A percentile compares a stretch with the other conserved stretches of the same genome.
Conservation (phyloP, 148 eudicot genomes). For the Persicaria maculosa region DNA sequence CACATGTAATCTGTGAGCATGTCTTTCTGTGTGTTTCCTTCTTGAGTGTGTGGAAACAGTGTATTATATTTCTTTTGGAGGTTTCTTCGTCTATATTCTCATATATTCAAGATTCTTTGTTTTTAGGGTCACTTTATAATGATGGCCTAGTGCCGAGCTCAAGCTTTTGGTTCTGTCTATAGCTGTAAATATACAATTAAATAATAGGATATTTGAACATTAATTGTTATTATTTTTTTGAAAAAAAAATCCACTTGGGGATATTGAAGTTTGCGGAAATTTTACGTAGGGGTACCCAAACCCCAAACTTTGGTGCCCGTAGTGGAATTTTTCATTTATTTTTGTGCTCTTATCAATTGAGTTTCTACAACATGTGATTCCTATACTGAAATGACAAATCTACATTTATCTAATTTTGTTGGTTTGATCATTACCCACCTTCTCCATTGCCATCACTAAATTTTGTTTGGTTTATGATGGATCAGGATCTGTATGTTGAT, state of each 20-base stretch:
- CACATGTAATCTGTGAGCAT: background rate
- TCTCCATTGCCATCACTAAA: background rate
- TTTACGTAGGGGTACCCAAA: too few species aligned
- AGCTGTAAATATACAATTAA: too few species aligned
- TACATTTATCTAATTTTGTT: background rate
- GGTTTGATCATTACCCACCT: background rate
- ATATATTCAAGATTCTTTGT: background rate
- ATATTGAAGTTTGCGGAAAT: too few species aligned
- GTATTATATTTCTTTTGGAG: background rate
- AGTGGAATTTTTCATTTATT: too few species aligned
- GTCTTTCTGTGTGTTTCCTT: background rate
- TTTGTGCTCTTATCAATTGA: background rate
- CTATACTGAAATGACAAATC: background rate
- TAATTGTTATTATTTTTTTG: background rate
- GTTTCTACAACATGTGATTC: background rate
- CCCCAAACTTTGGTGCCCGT: too few species aligned
- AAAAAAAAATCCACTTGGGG: too few species aligned
- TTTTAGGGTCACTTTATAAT: background rate
- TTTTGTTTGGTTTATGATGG: background rate
- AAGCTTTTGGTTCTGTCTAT: background rate
- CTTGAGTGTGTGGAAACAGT: background rate
- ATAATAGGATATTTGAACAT: background rate
- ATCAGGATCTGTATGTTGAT: slow-evolving; percentile 7
- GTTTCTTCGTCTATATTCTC: background rate
- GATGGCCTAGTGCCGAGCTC: background rate